Base-by-base conservation (phyloP, 345 rosid species). In the Cardamine resedifolia region DNA sequence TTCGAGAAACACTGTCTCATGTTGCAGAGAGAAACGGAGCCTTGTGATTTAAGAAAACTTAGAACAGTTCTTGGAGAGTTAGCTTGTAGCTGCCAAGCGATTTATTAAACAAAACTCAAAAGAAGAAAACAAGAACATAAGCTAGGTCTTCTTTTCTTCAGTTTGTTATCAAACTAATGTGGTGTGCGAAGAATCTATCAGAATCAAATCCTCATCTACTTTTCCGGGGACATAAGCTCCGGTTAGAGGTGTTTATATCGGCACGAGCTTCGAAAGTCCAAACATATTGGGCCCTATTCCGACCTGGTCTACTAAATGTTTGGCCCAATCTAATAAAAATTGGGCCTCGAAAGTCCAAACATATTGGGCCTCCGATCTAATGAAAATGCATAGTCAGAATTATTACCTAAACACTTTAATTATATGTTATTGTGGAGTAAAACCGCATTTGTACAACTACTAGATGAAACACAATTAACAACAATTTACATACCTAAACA, bases 1-100 rank as follows among this genome's bases (percentile, higher is more conserved):
- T 83, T 83, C 41, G 61, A 65, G 63, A 81, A 51, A 21, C 77
- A 81, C 15, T 81, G 86, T 44, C 14, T 58, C 5, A 70, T 72
- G 75, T 62, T 81, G 19, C 56, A 76, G 48, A 68, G 63, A 66
- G 78, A 76, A 70, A 70, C 48, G 7, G 49, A 57, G 39, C 56
- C 80, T 41, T 70, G 49, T 57, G 56, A 15, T 6, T 48, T 39
- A 48, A 76, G 76, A 23, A 76, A 63, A 28, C 61, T 38, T 27
- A 56, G 48, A 47, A 64, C 55, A 63, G 76, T 64, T 56, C 53
- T 70, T 52, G 76, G 79, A 57, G 71, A 57, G 45, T 30, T 63
- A 47, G 2, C 38, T 49, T 49, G 67, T 64, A 23, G 71, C 62
- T 76, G 79, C 53, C 75, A 64, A 70, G 55, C 79, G 23, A 64